phyloP scores from a whole-genome alignment of 1,139 yeast genomes.

The Sugiyamaella grinbergsii region DNA sequence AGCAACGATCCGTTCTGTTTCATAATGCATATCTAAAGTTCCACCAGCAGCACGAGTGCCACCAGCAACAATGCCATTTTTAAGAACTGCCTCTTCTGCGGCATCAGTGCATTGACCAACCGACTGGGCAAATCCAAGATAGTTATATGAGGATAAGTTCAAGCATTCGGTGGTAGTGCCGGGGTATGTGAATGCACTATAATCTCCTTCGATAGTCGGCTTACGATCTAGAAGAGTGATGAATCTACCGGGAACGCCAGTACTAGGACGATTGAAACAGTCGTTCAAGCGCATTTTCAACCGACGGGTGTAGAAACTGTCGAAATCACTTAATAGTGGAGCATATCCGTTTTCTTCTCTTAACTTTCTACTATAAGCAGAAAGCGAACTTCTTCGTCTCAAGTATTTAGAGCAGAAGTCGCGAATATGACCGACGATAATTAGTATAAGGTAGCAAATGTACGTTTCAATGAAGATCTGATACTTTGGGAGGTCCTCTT shows the following conservation, averaged over 20 bases:
- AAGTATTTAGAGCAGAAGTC: conserved; percentile 84
- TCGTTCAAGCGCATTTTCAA: conserved; percentile 89
- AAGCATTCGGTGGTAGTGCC: conserved; percentile 78
- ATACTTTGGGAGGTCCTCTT: conserved; percentile 81
- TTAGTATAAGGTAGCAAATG: conserved; percentile 76
- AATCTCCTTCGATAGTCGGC: conserved; percentile 56
- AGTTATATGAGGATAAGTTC: conserved; percentile 87
- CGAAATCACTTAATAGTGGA: conserved; percentile 94
- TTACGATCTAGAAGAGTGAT: conserved; percentile 78
- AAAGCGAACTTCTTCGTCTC: conserved; percentile 17
- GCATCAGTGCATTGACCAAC: conserved; percentile 87
- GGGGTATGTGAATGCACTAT: conserved; percentile 60
- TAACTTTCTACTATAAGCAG: conserved; percentile 49
- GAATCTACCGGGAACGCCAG: conserved; percentile 95
- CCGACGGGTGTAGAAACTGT: conserved; percentile 88
- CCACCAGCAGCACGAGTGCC: conserved; percentile 79
- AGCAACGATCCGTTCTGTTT: conserved; percentile 78
- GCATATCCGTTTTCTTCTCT: conserved; percentile 88
- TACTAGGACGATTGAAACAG: conserved; percentile 92
- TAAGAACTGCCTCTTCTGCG: conserved; percentile 62
- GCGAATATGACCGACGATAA: conserved; percentile 84
- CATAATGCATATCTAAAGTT: conserved; percentile 69
- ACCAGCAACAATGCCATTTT: conserved; percentile 76
- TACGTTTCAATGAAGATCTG: conserved; percentile 78
- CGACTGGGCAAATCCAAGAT: conserved; percentile 95